Percentiles rank a stretch among this genome's conserved stretches.
phyloP scores from a whole-genome alignment of 129 eudicot genomes.

The Lactuca sativa region DNA sequence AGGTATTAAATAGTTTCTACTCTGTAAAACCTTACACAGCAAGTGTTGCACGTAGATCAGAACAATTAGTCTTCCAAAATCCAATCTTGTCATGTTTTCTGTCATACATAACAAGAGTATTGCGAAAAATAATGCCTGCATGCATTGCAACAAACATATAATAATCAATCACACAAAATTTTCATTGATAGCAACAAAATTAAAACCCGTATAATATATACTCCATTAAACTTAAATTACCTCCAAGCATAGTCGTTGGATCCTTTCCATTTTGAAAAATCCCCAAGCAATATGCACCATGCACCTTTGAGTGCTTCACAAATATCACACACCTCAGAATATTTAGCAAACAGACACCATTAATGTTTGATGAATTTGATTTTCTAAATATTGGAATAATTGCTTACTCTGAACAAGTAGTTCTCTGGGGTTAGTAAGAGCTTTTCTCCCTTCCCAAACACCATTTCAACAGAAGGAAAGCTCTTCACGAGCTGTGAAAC shows the following conservation, averaged over 20 bases:
- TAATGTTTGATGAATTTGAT: neutral
- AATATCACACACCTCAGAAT: constrained; percentile 13
- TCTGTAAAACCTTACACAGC: constrained; percentile 21
- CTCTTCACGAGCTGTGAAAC: constrained; percentile 57
- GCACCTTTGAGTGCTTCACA: constrained; percentile 74
- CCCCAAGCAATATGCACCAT: constrained; percentile 96
- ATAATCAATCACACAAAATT: neutral
- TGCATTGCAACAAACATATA: constrained; percentile 6
- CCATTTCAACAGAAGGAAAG: constrained; percentile 88
- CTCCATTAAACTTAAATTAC: constrained; percentile 31
- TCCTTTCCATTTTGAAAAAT: constrained; percentile 91
- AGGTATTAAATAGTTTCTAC: neutral
- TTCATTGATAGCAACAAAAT: neutral
- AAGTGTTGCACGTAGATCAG: constrained; percentile 85
- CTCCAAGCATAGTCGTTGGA: constrained; percentile 96
- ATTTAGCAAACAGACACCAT: neutral
- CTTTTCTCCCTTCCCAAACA: constrained; percentile 72
- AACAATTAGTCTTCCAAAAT: constrained; percentile 98
- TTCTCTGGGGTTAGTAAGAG: constrained; percentile 82
- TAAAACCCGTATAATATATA: neutral
- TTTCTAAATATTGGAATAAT: neutral
- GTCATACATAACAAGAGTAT: constrained; percentile 90
- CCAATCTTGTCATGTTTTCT: constrained; percentile 86
- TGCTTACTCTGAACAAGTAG: constrained; percentile 80
- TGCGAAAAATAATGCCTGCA: constrained; percentile 82